A percentile compares a stretch with the other conserved stretches of the same genome.
phyloP scores from a whole-genome alignment of 2,329 filamentous ascomycete species.

The Fusarium sp. region DNA sequence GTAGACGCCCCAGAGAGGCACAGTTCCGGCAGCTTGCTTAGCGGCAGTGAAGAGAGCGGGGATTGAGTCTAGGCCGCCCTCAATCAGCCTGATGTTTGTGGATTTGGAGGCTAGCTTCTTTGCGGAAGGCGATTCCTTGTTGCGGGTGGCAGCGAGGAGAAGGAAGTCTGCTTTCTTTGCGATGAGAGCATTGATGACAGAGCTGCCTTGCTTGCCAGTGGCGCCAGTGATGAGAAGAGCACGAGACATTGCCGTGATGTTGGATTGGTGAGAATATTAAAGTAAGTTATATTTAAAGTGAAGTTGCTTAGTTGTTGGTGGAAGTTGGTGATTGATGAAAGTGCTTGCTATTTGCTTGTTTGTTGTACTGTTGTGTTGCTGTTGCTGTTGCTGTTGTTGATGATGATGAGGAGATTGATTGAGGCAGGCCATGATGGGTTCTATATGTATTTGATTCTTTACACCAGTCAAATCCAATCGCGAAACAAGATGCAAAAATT shows the following conservation, averaged over 20 bases:
- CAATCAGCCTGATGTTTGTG: neutral
- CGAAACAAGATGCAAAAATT: neutral
- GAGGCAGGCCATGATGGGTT: neutral
- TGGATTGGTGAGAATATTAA: accelerated
- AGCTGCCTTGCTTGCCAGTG: conserved; percentile 25
- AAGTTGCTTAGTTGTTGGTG: neutral
- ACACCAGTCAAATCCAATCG: accelerated
- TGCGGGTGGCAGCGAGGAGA: conserved; percentile 20
- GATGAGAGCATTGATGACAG: conserved; percentile 18
- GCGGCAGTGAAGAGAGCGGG: conserved; percentile 19
- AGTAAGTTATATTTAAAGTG: accelerated
- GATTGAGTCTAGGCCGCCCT: conserved; percentile 13
- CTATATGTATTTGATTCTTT: neutral
- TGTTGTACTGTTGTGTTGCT: neutral
- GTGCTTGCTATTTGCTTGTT: neutral
- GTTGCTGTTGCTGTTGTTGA: too few species aligned
- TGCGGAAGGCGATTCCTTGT: conserved; percentile 4
- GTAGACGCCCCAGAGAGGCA: conserved; percentile 24
- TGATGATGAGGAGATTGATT: neutral
- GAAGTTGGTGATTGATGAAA: neutral
- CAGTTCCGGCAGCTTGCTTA: conserved; percentile 10
- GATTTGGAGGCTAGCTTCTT: conserved; percentile 12
- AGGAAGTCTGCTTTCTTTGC: conserved; percentile 8
- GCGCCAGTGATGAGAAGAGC: conserved; percentile 26
- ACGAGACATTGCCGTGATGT: conserved; percentile 7